phyloP scores from a whole-genome alignment of 805 yeast genomes.

The Zygoascus bituminiphila region DNA sequence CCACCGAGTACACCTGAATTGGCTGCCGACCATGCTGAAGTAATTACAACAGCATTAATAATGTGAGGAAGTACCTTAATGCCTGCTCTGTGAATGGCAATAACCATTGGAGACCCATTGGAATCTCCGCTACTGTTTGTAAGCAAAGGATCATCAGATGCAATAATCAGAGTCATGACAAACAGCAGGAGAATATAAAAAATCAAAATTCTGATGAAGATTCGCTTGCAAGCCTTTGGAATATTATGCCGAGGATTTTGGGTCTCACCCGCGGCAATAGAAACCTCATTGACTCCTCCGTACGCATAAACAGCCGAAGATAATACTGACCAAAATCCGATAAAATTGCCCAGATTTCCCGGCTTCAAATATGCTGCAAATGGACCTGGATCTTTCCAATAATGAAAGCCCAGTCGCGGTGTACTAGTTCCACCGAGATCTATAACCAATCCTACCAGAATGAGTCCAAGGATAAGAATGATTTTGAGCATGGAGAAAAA shows the following conservation, averaged over 20 bases:
- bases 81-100: conserved; percentile 62
- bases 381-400: conserved; percentile 64
- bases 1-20: conserved; percentile 74
- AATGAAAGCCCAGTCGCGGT: conserved; percentile 65
- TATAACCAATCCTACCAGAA: conserved; percentile 51
- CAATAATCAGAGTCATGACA: conserved; percentile 60
- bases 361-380: conserved; percentile 39
- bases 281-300: conserved; percentile 62
- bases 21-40: conserved; percentile 74
- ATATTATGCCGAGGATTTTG: conserved; percentile 59
- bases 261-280: conserved; percentile 68
- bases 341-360: conserved; percentile 40
- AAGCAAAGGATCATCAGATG: conserved; percentile 46
- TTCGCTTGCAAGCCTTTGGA: conserved; percentile 63
- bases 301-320: conserved; percentile 64
- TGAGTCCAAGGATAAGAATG: conserved; percentile 56
- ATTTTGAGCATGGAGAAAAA: conserved; percentile 61
- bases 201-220: conserved; percentile 58
- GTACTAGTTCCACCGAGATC: conserved; percentile 74
- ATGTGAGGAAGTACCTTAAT: conserved; percentile 64
- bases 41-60: conserved; percentile 67
- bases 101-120: conserved; percentile 79
- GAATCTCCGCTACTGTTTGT: conserved; percentile 37
- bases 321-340: conserved; percentile 52
- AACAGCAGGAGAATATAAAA: conserved; percentile 57